Evolutionary conservation across 768 basidiomycete genomes (phyloP), one percentile per base, ranked within the genome.

Genomic region (Lactarius vividus): DNA sequence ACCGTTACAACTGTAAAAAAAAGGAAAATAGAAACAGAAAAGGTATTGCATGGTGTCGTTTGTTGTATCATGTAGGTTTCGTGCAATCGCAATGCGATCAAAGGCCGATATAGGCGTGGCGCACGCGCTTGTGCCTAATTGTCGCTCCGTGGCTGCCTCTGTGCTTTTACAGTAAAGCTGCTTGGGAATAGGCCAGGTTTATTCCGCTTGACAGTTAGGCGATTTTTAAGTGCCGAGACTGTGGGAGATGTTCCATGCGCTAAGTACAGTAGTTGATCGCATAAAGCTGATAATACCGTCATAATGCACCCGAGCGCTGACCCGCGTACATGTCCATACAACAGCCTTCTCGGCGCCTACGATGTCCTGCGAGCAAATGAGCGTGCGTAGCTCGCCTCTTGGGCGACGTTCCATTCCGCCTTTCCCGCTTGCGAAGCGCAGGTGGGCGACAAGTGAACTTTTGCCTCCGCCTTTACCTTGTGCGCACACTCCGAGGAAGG

Each of bases 401-500:
- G 29, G 26, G 31, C 20, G 29, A 29, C 53, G 2, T 31, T 55
- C 54, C 54, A 55, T 33, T 55, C 54, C 31, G 15, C 31, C 20
- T 31, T 55, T 31, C 29, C 29, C 53, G 53, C 29, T 31, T 31
- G 54, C 54, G 54, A 33, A 54, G 54, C 28, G 31, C 54, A 20
- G 15, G 31, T 9, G 11, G 5, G 23, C 49, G 6, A 52, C 23
- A 11, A 26, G 11, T 26, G 49, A 52, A 26, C 6, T 26, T 57
- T 59, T 59, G 57, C 57, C 57, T 29, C 28, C 18, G 57, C 18
- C 3, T 44, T 59, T 59, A 40, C 28, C 53, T 33, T n/a, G n/a
- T n/a, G n/a, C n/a, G n/a, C n/a, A n/a, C n/a, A n/a, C 62, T 57
- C 56, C 62, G 62, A 63, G 62, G 63, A 64, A 31, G 57, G 63